Percentiles rank a stretch among this genome's conserved stretches.
Evolutionary conservation across 1,139 yeast species (phyloP).

Genomic region (Hemisphaericaspora lyxosophila): DNA sequence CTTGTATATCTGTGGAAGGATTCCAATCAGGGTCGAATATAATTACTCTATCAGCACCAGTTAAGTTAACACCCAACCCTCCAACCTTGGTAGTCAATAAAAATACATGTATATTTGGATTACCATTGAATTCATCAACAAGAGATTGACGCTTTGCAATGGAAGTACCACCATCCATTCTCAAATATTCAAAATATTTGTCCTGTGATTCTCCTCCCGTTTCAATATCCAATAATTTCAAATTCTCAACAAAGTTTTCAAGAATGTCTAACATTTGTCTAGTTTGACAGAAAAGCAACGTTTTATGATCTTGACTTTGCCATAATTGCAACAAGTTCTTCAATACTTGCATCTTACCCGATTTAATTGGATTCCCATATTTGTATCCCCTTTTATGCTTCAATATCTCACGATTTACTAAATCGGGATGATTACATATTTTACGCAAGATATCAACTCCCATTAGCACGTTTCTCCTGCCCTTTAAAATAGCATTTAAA

Average conservation of each 20-base stretch:
- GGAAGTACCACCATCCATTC: slow-evolving; percentile 96
- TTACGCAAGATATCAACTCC: slow-evolving; percentile 90
- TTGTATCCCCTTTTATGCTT: slow-evolving; percentile 42
- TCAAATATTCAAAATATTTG: slow-evolving; percentile 47
- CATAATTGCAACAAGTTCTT: slow-evolving; percentile 73
- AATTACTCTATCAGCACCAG: slow-evolving; percentile 94
- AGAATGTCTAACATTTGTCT: slow-evolving; percentile 90
- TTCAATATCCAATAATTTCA: slow-evolving; percentile 30
- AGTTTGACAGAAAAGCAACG: slow-evolving; percentile 85
- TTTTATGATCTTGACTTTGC: slow-evolving; percentile 75
- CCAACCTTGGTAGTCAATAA: slow-evolving; percentile 92
- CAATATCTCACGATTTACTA: slow-evolving; percentile 58
- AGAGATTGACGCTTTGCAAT: slow-evolving; percentile 71
- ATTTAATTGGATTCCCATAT: slow-evolving; percentile 67
- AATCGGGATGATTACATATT: slow-evolving; percentile 94
- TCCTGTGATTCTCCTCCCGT: slow-evolving; percentile 15
- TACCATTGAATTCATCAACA: slow-evolving; percentile 77
- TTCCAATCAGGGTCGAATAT: slow-evolving; percentile 99
- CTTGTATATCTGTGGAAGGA: slow-evolving; percentile 96
- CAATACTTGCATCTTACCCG: slow-evolving; percentile 92
- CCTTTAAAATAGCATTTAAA: slow-evolving; percentile 66
- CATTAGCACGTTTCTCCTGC: slow-evolving; percentile 76
- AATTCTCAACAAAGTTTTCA: slow-evolving; percentile 54
- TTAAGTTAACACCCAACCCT: slow-evolving; percentile 88
- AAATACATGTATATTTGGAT: slow-evolving; percentile 60